These are phyloP conservation scores for Boletus patriciae DNA, from an alignment of 768 basidiomycete genomes.

Conservation along the genomic window DNA sequence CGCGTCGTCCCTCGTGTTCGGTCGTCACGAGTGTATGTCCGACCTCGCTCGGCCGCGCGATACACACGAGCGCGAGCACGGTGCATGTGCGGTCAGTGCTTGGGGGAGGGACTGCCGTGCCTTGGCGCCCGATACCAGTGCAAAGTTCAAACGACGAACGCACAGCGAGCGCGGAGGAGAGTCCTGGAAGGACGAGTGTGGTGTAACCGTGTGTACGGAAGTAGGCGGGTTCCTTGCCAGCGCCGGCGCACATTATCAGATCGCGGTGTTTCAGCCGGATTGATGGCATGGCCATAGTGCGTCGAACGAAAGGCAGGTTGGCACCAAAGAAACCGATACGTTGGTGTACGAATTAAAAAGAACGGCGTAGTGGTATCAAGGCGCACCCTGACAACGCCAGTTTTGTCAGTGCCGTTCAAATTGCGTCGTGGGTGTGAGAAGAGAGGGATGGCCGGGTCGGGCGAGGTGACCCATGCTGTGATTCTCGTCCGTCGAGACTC, in stretches of 20 bases:
- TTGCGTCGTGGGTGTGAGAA: conserved; percentile 87
- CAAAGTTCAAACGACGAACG: conserved; percentile 69
- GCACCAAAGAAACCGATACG: neutral
- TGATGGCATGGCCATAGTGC: neutral
- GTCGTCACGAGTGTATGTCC: conserved; percentile 53
- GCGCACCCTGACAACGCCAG: conserved; percentile 86
- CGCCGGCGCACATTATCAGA: conserved; percentile 90
- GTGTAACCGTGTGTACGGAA: conserved; percentile 87
- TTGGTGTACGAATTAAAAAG: neutral
- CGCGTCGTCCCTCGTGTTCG: conserved; percentile 41
- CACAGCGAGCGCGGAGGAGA: conserved; percentile 90
- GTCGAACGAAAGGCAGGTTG: neutral
- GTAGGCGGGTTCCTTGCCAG: conserved; percentile 91
- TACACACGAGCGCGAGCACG: conserved; percentile 93
- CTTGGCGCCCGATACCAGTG: conserved; percentile 89
- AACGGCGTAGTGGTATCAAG: neutral
- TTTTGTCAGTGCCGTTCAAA: conserved; percentile 61
- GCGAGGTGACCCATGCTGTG: conserved; percentile 35
- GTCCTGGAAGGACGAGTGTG: conserved; percentile 83
- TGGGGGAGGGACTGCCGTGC: conserved; percentile 80
- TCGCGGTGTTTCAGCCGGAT: conserved; percentile 82
- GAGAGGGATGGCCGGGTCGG: conserved; percentile 90
- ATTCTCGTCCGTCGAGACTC: conserved; percentile 36
- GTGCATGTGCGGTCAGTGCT: conserved; percentile 83
- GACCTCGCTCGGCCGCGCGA: conserved; percentile 77